Evolutionary conservation across 2,329 filamentous ascomycete species (phyloP).

Genomic region (Macrophomina tecta): DNA sequence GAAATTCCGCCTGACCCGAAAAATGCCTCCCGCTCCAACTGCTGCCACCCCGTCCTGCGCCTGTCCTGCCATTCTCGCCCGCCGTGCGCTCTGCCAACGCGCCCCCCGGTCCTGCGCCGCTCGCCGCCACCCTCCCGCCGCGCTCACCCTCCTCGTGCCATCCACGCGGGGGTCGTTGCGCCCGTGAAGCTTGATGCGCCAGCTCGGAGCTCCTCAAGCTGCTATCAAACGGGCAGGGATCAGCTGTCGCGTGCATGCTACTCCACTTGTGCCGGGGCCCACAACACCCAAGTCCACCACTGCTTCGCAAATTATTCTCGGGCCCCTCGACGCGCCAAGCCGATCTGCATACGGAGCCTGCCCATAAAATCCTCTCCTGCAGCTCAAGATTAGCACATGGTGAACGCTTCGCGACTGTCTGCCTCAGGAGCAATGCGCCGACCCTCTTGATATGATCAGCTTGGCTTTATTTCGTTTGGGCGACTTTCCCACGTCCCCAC

Average conservation of each 20-base stretch:
- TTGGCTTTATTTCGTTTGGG: no score
- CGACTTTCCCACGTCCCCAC: no score
- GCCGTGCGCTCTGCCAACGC: background rate
- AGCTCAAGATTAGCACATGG: background rate
- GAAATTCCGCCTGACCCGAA: conserved; percentile 12
- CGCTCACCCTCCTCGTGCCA: background rate
- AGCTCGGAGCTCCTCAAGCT: background rate
- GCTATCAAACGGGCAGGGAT: background rate
- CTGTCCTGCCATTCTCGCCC: background rate
- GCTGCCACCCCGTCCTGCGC: background rate
- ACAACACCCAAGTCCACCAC: background rate
- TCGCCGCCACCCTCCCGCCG: background rate
- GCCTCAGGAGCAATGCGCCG: no score
- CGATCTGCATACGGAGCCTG: background rate
- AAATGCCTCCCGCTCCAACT: background rate
- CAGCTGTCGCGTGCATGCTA: background rate
- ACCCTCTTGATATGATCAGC: no score
- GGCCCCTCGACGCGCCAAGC: background rate
- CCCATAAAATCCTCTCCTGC: background rate
- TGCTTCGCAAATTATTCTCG: background rate
- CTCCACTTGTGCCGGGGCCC: conserved; percentile 11
- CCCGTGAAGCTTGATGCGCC: no score
- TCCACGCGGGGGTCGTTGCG: background rate
- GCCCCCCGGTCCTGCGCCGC: background rate
- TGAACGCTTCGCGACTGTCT: no score